phyloP scores from a whole-genome alignment of 2,329 filamentous ascomycete species.

The Rhytidhysteron rufulum region DNA sequence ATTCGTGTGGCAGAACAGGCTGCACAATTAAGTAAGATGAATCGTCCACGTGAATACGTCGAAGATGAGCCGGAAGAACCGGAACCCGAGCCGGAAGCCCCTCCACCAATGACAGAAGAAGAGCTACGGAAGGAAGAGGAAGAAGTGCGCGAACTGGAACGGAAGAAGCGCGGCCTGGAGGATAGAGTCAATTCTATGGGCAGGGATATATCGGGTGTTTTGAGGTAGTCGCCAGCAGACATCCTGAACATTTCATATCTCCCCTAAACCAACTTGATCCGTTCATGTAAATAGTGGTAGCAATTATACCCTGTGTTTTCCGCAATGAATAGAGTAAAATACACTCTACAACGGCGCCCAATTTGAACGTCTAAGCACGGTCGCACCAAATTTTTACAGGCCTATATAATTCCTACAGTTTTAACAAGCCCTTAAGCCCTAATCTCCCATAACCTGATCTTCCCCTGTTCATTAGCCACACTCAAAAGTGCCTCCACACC shows the following conservation, averaged over 20 bases:
- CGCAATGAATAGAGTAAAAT: too few species aligned
- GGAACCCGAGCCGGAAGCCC: slow-evolving; percentile 38
- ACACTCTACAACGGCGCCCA: too few species aligned
- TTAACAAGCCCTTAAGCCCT: slow-evolving; percentile 14
- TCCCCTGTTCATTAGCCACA: slow-evolving; percentile 84
- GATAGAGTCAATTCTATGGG: slow-evolving; percentile 66
- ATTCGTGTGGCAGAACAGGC: slow-evolving; percentile 72
- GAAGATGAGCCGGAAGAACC: slow-evolving; percentile 51
- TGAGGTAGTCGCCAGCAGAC: too few species aligned
- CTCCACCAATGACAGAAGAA: slow-evolving; percentile 59
- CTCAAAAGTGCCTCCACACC: slow-evolving; percentile 59
- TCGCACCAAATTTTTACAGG: too few species aligned
- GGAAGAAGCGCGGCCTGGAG: slow-evolving; percentile 59
- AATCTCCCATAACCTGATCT: slow-evolving; percentile 81
- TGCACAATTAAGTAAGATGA: slow-evolving; percentile 69
- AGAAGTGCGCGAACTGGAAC: slow-evolving; percentile 61
- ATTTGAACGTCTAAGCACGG: too few species aligned
- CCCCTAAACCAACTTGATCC: too few species aligned
- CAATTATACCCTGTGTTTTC: too few species aligned
- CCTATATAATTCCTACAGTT: too few species aligned
- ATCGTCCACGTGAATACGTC: slow-evolving; percentile 55
- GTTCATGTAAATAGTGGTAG: too few species aligned
- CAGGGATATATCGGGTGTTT: slow-evolving; percentile 60
- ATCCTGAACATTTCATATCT: too few species aligned
- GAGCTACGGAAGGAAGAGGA: slow-evolving; percentile 67